Percentiles rank a stretch among this genome's conserved stretches.
These are phyloP conservation scores for Penicillium digitatum DNA, from an alignment of 2,329 filamentous ascomycete genomes.

Conservation along the genomic window DNA sequence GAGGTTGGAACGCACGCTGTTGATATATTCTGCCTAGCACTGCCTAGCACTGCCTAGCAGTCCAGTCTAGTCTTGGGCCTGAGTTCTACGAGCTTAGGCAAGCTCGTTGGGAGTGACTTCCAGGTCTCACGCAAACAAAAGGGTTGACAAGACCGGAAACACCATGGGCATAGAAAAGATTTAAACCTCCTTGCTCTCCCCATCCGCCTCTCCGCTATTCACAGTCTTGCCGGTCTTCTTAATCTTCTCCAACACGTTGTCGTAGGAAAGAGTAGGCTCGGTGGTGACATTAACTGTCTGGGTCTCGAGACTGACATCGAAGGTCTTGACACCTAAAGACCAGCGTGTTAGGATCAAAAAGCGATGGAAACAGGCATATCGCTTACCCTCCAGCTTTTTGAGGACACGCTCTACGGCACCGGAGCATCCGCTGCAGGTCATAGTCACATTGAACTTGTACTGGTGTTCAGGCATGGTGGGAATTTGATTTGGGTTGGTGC, in stretches of 20 bases:
- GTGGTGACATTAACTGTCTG: slow-evolving; percentile 78
- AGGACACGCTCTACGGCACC: slow-evolving; percentile 88
- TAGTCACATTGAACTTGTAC: slow-evolving; percentile 92
- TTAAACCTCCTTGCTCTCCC: slow-evolving; percentile 37
- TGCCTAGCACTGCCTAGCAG: not conserved
- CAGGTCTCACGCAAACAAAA: not conserved
- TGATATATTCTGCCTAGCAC: not conserved
- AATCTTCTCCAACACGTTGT: slow-evolving; percentile 79
- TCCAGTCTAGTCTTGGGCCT: not conserved
- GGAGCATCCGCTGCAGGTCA: slow-evolving; percentile 95
- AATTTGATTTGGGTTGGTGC: slow-evolving; percentile 3
- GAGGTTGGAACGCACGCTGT: not conserved
- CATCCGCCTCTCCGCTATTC: slow-evolving; percentile 57
- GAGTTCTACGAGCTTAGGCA: not conserved
- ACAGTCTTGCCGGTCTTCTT: slow-evolving; percentile 94
- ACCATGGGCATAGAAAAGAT: not conserved
- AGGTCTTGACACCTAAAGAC: slow-evolving; percentile 70
- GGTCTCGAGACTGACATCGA: slow-evolving; percentile 79
- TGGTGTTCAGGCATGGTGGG: slow-evolving; percentile 70
- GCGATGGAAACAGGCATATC: not conserved
- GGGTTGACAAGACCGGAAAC: not conserved
- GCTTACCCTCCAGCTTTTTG: slow-evolving; percentile 81
- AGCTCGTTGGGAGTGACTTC: not conserved
- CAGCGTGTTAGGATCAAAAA: not conserved
- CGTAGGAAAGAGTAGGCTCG: slow-evolving; percentile 65